Base-by-base conservation (phyloP, 202 grass and related monocot species). In the Setaria italica region DNA sequence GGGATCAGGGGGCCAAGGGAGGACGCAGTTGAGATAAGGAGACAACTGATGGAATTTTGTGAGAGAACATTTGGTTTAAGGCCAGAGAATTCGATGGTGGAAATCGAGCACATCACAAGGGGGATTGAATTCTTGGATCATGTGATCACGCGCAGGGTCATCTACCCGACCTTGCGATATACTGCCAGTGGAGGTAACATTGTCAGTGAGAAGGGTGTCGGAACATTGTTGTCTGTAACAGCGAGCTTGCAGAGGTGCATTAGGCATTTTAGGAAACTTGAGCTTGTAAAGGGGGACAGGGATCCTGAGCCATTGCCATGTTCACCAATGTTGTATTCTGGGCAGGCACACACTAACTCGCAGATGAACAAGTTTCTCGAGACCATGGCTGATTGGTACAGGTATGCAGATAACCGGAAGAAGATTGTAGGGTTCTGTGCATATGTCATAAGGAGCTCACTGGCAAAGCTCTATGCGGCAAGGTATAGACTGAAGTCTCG, bases 331-430 rank as follows among this genome's bases (percentile, higher is more conserved):
- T 47, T 98, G 67, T 98, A 98, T 78, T 90, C 95, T 59, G 89
- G 93, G 15, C 93, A 98, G 85, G 95, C 93, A 0, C 93, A 98
- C 83, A 98, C 96, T 67, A 98, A 98, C 73, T 95, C 93, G 47
- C 93, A 98, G 87, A 94, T 98, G 96, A 98, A 98, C 81, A 98
- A 98, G 77, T 98, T 98, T 84, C 93, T 94, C 17, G 88, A 95
- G 85, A 94, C 93, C 86, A 98, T 98, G 85, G 91, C 88, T 35
- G 93, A 95, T 92, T 95, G 90, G 93, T 98, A 94, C 32, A 95
- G 35, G 74, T 98, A 95, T 80, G 91, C 93, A 19, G 95, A 98
- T 78, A 98, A 95, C 88, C 56, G 96, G 35, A 99, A 95, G 85
- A 95, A 99, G 70, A 89, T 98, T 76, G 93, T 94, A 46, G 90